These are phyloP conservation scores for Antarctomyces pellizariae DNA, from an alignment of 495 filamentous ascomycete species.

Conservation along the genomic window DNA sequence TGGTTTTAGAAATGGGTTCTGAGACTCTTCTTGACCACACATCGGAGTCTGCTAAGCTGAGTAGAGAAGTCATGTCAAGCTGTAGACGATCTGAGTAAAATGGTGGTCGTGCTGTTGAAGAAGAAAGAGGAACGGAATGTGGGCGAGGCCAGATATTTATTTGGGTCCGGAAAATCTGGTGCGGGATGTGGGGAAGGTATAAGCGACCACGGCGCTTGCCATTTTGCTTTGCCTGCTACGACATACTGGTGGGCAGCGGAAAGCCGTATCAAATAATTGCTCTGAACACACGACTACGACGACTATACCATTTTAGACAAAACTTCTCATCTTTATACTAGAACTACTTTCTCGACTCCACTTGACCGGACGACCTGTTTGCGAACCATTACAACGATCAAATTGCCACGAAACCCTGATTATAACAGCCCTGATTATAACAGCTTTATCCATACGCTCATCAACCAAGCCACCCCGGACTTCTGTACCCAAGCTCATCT, in stretches of 20 bases:
- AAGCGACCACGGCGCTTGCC: background rate
- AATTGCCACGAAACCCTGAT: too few relatives aligned
- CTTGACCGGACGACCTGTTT: too few relatives aligned
- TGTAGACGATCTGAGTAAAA: constrained; percentile 90
- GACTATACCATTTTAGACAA: constrained; percentile 4
- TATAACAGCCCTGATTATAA: too few relatives aligned
- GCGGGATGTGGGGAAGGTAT: constrained; percentile 1
- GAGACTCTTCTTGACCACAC: constrained; percentile 39
- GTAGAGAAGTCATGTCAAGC: constrained; percentile 29
- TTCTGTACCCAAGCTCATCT: too few relatives aligned
- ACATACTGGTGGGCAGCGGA: constrained; percentile 1
- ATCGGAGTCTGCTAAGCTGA: constrained; percentile 75
- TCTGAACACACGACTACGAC: background rate
- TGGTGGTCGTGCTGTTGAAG: constrained; percentile 52
- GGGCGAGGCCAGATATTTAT: constrained; percentile 7
- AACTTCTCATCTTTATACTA: constrained; percentile 5
- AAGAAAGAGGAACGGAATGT: constrained; percentile 22
- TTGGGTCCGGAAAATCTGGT: constrained; percentile 1
- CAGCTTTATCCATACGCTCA: too few relatives aligned
- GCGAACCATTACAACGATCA: too few relatives aligned
- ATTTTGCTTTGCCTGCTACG: background rate
- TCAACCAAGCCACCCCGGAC: too few relatives aligned
- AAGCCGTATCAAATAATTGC: too few relatives aligned
- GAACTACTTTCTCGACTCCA: constrained; percentile 1
- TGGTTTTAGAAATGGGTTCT: constrained; percentile 88